Evolutionary conservation across 2,329 filamentous ascomycete genomes (phyloP).

Genomic region (Scortechinia acanthostroma): DNA sequence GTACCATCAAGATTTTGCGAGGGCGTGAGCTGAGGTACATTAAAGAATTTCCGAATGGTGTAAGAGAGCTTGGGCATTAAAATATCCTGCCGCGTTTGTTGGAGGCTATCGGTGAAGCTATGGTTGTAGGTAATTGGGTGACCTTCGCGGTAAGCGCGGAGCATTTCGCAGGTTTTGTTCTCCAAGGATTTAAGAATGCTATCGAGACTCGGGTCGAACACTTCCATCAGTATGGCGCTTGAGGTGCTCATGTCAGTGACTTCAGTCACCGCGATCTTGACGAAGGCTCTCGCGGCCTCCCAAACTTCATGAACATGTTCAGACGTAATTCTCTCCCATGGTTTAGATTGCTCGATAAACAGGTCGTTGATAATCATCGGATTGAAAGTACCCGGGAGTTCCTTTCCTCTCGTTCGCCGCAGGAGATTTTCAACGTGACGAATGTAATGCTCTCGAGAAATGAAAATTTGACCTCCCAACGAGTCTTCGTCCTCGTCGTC

Average conservation of each 20-base stretch:
- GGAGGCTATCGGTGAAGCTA: conserved; percentile 21
- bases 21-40: neutral
- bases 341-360: conserved; percentile 19
- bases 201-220: conserved; percentile 5
- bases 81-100: conserved; percentile 12
- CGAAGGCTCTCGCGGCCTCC: conserved; percentile 8
- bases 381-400: conserved; percentile 23
- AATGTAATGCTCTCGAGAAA: conserved; percentile 9
- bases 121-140: conserved; percentile 32
- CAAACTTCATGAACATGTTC: conserved; percentile 9
- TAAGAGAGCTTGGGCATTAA: neutral
- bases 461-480: neutral
- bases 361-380: conserved; percentile 21
- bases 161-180: conserved; percentile 14
- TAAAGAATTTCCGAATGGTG: neutral
- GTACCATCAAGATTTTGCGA: neutral
- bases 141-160: conserved; percentile 12
- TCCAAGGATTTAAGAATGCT: conserved; percentile 11
- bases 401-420: conserved; percentile 16
- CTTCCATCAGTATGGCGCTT: conserved; percentile 9
- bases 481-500: neutral
- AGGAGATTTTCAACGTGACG: conserved; percentile 14
- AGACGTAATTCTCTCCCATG: conserved; percentile 14
- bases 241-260: conserved; percentile 10
- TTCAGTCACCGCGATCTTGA: conserved; percentile 7